Percentiles rank a stretch among this genome's conserved stretches.
These are phyloP conservation scores for Boeremia lycopersici DNA, from an alignment of 2,329 filamentous ascomycete genomes.

Conservation along the genomic window DNA sequence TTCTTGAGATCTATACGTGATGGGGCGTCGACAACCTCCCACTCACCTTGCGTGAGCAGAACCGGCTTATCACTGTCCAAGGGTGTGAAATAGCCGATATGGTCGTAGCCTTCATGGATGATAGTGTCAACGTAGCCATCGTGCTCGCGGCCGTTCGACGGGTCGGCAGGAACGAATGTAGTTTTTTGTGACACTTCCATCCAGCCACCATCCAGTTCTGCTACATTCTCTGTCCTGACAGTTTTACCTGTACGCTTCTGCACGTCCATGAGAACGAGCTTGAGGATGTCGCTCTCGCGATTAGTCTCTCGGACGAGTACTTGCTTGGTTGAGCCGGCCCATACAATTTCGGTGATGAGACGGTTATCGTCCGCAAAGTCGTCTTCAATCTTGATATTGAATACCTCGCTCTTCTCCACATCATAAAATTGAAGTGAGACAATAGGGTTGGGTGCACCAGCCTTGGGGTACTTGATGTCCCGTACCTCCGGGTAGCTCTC, in stretches of 20 bases:
- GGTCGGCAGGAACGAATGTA: slow-evolving; percentile 83
- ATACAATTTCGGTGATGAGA: slow-evolving; percentile 90
- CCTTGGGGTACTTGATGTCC: slow-evolving; percentile 96
- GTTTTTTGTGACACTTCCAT: slow-evolving; percentile 92
- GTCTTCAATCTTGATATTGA: slow-evolving; percentile 76
- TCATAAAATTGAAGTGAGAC: slow-evolving; percentile 92
- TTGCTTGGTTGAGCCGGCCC: slow-evolving; percentile 76
- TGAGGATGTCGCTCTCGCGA: slow-evolving; percentile 88
- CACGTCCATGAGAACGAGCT: slow-evolving; percentile 85
- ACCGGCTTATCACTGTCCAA: slow-evolving; percentile 81
- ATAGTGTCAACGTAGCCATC: slow-evolving; percentile 95
- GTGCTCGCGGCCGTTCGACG: slow-evolving; percentile 72
- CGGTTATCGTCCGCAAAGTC: slow-evolving; percentile 82
- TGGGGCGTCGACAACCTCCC: slow-evolving; percentile 89
- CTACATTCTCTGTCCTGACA: slow-evolving; percentile 78
- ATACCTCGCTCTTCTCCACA: slow-evolving; percentile 74
- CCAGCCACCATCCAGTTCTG: slow-evolving; percentile 92
- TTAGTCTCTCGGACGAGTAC: slow-evolving; percentile 92
- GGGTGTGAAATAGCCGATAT: slow-evolving; percentile 91
- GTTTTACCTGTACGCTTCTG: slow-evolving; percentile 73
- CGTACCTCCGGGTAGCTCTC: slow-evolving; percentile 90
- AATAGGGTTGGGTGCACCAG: slow-evolving; percentile 88
- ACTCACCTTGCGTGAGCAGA: slow-evolving; percentile 84
- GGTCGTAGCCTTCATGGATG: slow-evolving; percentile 84
- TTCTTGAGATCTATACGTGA: slow-evolving; percentile 82